phyloP scores from a whole-genome alignment of 148 eudicot genomes.

The Camellia granthamiana region DNA sequence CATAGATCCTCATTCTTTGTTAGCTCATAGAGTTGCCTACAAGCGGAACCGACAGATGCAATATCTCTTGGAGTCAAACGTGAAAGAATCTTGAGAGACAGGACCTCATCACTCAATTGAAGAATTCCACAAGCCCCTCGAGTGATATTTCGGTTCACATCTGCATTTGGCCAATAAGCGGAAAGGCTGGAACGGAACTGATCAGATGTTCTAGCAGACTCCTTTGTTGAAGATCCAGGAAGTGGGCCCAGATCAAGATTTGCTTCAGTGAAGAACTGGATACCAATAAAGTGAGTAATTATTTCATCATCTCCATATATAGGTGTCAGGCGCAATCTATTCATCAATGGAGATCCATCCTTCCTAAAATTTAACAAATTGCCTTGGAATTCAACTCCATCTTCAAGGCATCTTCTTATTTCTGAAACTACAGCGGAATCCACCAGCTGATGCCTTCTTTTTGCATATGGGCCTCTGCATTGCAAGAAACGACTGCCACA shows the following conservation, averaged over 20 bases:
- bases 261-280: constrained; percentile 73
- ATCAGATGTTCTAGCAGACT: constrained; percentile 41
- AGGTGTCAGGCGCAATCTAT: constrained; percentile 76
- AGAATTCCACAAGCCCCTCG: constrained; percentile 71
- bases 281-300: constrained; percentile 82
- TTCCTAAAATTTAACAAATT: constrained; percentile 81
- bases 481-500: constrained; percentile 89
- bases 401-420: constrained; percentile 80
- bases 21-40: constrained; percentile 59
- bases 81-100: constrained; percentile 71
- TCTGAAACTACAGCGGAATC: constrained; percentile 79
- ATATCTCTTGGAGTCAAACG: constrained; percentile 82
- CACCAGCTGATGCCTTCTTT: constrained; percentile 91
- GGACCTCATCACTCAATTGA: constrained; percentile 81
- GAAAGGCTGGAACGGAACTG: constrained; percentile 55
- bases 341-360: constrained; percentile 91
- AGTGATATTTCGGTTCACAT: constrained; percentile 35
- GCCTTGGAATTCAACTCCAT: constrained; percentile 91
- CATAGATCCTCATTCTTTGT: constrained; percentile 86
- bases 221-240: constrained; percentile 55
- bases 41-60: constrained; percentile 84
- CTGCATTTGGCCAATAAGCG: constrained; percentile 31
- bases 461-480: constrained; percentile 97
- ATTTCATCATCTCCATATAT: constrained; percentile 82
- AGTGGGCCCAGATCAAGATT: constrained; percentile 79